Evolutionary conservation across 2,329 filamentous ascomycete genomes (phyloP).

Genomic region (Ophiocordyceps unilateralis): DNA sequence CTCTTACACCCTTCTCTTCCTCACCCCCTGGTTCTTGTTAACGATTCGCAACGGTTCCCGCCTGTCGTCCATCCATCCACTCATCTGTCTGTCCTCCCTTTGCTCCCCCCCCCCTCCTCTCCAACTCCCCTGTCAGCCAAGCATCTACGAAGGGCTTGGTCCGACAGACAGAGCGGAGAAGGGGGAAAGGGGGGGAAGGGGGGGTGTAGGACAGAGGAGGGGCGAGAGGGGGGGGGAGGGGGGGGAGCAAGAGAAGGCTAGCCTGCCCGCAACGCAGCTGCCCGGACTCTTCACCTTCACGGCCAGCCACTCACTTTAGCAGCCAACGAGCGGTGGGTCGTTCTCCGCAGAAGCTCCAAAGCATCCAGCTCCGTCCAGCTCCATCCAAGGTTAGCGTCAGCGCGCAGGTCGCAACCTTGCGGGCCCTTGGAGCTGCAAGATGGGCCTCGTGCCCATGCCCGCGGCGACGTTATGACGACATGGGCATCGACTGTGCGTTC

Average conservation of each 20-base stretch:
- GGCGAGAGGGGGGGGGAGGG: background rate
- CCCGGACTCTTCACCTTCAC: too few relatives aligned
- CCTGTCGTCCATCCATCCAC: conserved; percentile 1
- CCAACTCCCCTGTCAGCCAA: background rate
- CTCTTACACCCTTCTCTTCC: background rate
- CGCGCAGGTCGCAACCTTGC: too few relatives aligned
- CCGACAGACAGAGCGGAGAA: background rate
- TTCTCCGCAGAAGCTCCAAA: too few relatives aligned
- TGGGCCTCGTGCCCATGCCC: background rate
- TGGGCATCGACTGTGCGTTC: too few relatives aligned
- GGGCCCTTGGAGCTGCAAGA: background rate
- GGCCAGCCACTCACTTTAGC: too few relatives aligned
- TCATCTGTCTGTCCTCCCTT: background rate
- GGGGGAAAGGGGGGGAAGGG: too few relatives aligned
- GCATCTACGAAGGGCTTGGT: background rate
- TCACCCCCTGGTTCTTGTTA: background rate
- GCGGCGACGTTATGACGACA: background rate
- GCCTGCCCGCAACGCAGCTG: background rate
- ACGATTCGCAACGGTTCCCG: conserved; percentile 1
- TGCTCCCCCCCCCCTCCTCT: background rate
- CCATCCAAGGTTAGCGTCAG: too few relatives aligned
- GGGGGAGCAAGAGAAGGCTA: too few relatives aligned
- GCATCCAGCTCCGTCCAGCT: too few relatives aligned
- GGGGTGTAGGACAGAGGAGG: too few relatives aligned
- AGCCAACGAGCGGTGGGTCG: background rate